Percentiles rank a stretch among this genome's conserved stretches.
Conservation (phyloP, 2,329 filamentous ascomycete species). For the Cladophialophora bantiana region DNA sequence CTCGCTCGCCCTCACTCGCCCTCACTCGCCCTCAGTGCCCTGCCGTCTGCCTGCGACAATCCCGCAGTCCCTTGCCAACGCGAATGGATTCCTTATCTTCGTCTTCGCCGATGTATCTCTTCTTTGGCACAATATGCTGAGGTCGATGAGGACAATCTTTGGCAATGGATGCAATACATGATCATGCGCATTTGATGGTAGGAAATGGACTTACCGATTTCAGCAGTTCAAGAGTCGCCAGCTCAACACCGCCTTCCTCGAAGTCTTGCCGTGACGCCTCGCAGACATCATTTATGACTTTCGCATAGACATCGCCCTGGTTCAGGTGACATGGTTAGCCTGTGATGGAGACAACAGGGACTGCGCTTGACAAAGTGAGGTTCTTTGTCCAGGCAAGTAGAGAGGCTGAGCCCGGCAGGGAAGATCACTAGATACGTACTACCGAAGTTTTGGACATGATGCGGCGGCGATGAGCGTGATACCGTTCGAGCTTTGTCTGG, state of each 20-base stretch:
- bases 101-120: background rate
- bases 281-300: conserved; percentile 93
- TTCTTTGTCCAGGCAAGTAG: background rate
- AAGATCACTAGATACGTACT: conserved; percentile 29
- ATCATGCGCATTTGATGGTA: conserved; percentile 13
- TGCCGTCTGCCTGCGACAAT: background rate
- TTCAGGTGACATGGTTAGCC: background rate
- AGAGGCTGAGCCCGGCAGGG: background rate
- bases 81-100: background rate
- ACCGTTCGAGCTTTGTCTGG: conserved; percentile 5
- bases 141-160: background rate
- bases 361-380: background rate
- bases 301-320: conserved; percentile 80
- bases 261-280: conserved; percentile 92
- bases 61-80: background rate
- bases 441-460: conserved; percentile 39
- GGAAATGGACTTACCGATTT: conserved; percentile 71
- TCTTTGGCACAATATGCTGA: conserved; percentile 1
- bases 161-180: conserved; percentile 19
- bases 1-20: conserved; percentile 29
- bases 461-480: conserved; percentile 5
- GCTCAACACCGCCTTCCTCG: conserved; percentile 92
- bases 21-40: conserved; percentile 24
- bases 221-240: conserved; percentile 84
- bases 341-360: background rate